Base-by-base conservation (phyloP, 768 basidiomycete genomes). In the Lactifluus hygrophoroides region DNA sequence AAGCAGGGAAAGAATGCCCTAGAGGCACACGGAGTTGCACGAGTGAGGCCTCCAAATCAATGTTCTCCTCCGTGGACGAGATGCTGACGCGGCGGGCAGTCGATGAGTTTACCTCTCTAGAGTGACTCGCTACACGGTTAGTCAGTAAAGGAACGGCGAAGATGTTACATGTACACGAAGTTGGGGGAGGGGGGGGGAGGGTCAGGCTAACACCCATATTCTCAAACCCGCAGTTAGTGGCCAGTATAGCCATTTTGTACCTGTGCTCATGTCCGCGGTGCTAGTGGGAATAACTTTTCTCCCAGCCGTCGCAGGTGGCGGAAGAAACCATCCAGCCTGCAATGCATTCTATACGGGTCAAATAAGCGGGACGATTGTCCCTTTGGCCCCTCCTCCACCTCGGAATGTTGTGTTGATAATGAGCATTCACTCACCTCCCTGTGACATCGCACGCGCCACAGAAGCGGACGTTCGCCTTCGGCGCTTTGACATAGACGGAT, bases 401-500 rank as follows among this genome's bases (percentile, higher is more conserved):
- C 6, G 11, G n/a, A 7, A 28, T 50, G n/a, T 23, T 32, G 25
- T 4, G 50, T 5, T 35, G 3, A 38, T 30, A 14, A 23, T 4
- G 42, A 43, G 23, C 25, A 34, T 50, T 53, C n/a, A 51, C 51
- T 42, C 47, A 59, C 58, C 58, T 49, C 58, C 51, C 25, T 58
- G 56, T 38, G 56, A 50, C 14, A 51, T 37, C 28, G 45, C 55
- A 47, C 60, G 60, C 16, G 37, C 64, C 0, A 11, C 58, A 34
- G 61, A 62, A 17, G 67, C 68, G 6, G 73, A 69, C 5, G 66
- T 59, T 0, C 69, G 67, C 48, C 72, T 69, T 2, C 56, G 53
- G 52, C 56, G 63, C 28, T 50, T 65, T 14, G 25, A 72, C 62
- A 56, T 75, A 71, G 54, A 73, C 69, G 45, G 79, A 72, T 46